phyloP scores from a whole-genome alignment of 495 filamentous ascomycete species.

The Annulohypoxylon bovei region DNA sequence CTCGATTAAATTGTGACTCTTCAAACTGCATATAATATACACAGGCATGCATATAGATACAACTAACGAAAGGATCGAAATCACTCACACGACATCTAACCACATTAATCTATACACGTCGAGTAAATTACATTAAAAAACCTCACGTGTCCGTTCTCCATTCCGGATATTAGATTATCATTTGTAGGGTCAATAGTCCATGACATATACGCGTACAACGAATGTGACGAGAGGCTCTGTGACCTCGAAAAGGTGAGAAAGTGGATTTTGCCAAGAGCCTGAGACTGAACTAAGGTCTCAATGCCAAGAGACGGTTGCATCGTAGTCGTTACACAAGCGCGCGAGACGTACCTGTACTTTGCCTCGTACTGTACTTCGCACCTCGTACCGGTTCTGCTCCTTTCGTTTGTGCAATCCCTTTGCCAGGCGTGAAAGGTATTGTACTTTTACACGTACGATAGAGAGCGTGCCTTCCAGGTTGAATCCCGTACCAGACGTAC shows the following conservation, averaged over 20 bases:
- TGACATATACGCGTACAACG: slow-evolving; percentile 5
- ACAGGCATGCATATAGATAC: background rate
- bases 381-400: slow-evolving; percentile 5
- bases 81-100: background rate
- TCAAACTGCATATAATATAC: background rate
- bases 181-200: slow-evolving; percentile 3
- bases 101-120: background rate
- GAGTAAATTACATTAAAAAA: slow-evolving; percentile 3
- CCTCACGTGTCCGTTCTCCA: slow-evolving; percentile 34
- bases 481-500: slow-evolving; percentile 7
- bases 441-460: no score
- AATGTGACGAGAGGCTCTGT: slow-evolving; percentile 34
- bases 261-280: slow-evolving; percentile 20
- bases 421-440: background rate
- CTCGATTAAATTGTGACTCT: background rate
- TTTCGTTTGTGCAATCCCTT: slow-evolving; percentile 10
- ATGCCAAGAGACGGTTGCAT: slow-evolving; percentile 36
- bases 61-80: background rate
- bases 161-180: slow-evolving; percentile 26
- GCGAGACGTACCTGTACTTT: background rate
- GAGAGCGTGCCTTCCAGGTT: no score
- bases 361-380: slow-evolving; percentile 14
- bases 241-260: slow-evolving; percentile 4
- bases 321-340: slow-evolving; percentile 27
- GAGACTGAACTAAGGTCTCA: slow-evolving; percentile 13